phyloP scores from a whole-genome alignment of 2,329 filamentous ascomycete genomes.

The Alternaria atra region DNA sequence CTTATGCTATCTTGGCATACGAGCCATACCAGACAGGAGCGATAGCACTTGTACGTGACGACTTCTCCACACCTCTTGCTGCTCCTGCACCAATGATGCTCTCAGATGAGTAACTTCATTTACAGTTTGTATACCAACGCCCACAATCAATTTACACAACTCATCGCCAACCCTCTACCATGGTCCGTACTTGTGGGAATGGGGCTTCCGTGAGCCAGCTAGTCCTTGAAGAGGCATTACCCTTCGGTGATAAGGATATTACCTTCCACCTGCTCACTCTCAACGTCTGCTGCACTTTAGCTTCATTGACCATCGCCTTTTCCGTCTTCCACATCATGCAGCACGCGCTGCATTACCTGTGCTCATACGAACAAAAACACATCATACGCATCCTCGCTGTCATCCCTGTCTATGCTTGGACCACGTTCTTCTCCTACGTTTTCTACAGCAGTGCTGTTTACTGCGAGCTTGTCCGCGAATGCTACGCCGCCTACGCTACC shows the following conservation, averaged over 20 bases:
- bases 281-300: slow-evolving; percentile 63
- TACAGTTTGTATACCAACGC: background rate
- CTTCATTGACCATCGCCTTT: slow-evolving; percentile 59
- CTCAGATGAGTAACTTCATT: background rate
- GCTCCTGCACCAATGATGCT: background rate
- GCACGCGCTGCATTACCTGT: slow-evolving; percentile 68
- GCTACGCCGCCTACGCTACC: slow-evolving; percentile 89
- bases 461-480: slow-evolving; percentile 81
- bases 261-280: slow-evolving; percentile 67
- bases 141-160: background rate
- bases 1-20: background rate
- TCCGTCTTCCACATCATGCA: slow-evolving; percentile 64
- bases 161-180: background rate
- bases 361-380: slow-evolving; percentile 68
- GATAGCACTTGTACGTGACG: background rate
- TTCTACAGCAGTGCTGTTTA: slow-evolving; percentile 83
- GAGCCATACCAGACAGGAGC: background rate
- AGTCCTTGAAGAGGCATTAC: background rate
- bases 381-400: slow-evolving; percentile 90
- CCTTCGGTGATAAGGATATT: slow-evolving; percentile 50
- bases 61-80: background rate
- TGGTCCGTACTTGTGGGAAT: background rate
- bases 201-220: background rate
- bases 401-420: slow-evolving; percentile 81
- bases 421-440: slow-evolving; percentile 76